phyloP scores from a whole-genome alignment of 768 basidiomycete species.

The Dacryopinax primogenitus region DNA sequence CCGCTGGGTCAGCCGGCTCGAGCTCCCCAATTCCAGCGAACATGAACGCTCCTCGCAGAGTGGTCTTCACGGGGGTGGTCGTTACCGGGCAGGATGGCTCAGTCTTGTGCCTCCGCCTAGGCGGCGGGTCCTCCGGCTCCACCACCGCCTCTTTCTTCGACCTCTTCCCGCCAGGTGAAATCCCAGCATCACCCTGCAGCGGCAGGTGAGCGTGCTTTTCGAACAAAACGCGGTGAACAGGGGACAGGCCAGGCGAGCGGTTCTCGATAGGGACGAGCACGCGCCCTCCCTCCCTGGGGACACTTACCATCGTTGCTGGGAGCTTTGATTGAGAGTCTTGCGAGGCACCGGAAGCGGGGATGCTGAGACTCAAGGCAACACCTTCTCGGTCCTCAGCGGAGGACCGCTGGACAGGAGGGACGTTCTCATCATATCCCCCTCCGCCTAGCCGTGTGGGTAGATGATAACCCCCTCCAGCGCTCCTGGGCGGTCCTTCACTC shows the following conservation, averaged over 20 bases:
- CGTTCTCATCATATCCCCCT: background rate
- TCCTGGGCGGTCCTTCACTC: background rate
- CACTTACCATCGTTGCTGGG: background rate
- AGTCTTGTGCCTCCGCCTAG: background rate
- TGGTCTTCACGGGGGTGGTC: background rate
- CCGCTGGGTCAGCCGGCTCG: background rate
- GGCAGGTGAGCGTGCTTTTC: background rate
- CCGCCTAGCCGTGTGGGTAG: background rate
- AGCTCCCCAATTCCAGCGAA: background rate
- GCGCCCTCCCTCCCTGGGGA: background rate
- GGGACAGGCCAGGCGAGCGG: background rate
- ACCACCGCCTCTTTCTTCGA: background rate
- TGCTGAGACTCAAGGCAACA: background rate
- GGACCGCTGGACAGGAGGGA: background rate
- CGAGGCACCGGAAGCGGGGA: background rate
- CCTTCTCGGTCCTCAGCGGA: background rate
- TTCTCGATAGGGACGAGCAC: background rate
- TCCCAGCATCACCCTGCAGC: background rate
- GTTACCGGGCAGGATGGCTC: background rate
- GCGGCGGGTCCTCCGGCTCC: background rate
- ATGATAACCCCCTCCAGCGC: background rate
- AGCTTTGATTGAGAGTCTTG: background rate
- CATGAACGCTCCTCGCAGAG: background rate
- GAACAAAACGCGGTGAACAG: background rate
- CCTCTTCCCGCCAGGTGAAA: background rate